A percentile compares a stretch with the other conserved stretches of the same genome.
Conservation (phyloP, 75 land plant species). For the Pinus taeda region DNA sequence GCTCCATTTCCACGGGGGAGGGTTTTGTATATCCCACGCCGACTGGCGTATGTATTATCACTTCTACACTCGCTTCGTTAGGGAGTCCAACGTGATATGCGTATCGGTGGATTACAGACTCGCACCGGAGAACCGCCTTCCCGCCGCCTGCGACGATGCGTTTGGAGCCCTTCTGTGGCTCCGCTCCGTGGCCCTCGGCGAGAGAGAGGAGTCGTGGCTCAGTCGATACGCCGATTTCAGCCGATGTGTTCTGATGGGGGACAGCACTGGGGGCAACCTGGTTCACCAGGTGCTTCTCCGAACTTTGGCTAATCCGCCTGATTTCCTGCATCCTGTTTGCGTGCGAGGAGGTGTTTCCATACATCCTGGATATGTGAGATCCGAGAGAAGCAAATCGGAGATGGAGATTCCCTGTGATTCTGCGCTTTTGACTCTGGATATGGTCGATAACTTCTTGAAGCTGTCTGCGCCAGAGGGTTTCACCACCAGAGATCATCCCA, state of each 20-base stretch:
- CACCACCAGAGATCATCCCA: conserved; percentile 52
- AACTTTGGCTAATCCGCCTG: conserved; percentile 13
- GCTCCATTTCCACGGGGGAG: conserved; percentile 81
- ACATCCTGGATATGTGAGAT: conserved; percentile 45
- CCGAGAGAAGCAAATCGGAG: conserved; percentile 50
- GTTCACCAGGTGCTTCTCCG: conserved; percentile 62
- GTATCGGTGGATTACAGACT: conserved; percentile 59
- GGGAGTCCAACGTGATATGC: conserved; percentile 21
- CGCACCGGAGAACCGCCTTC: conserved; percentile 83
- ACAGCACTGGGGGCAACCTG: conserved; percentile 88
- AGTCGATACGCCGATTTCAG: conserved; percentile 37
- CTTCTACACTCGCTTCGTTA: conserved; percentile 46
- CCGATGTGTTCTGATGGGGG: conserved; percentile 66
- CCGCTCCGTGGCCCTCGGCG: conserved; percentile 25
- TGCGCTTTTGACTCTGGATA: conserved; percentile 48
- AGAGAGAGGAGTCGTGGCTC: conserved; percentile 33
- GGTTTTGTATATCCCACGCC: conserved; percentile 55
- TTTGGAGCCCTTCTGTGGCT: conserved; percentile 57
- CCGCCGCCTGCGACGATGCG: conserved; percentile 59
- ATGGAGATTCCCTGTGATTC: conserved; percentile 26
- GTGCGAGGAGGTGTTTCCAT: conserved; percentile 3
- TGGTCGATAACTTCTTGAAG: conserved; percentile 53
- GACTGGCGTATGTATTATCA: conserved; percentile 42
- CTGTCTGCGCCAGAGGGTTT: conserved; percentile 46
- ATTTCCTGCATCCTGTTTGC: conserved; percentile 3